These are phyloP conservation scores for Candida loeiensis DNA, from an alignment of 805 yeast species.

Conservation along the genomic window DNA sequence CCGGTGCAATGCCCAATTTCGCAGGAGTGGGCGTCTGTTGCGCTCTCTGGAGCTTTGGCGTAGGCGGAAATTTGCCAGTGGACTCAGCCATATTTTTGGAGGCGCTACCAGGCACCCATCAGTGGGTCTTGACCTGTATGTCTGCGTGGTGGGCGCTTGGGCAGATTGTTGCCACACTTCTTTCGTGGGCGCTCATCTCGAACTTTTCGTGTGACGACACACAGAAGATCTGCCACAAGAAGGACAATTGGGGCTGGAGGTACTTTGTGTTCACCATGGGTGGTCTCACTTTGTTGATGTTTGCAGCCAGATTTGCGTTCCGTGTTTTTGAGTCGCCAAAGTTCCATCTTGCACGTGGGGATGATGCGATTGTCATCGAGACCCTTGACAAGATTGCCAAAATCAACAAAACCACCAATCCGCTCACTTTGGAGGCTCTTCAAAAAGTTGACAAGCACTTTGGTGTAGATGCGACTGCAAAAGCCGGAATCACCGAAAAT, in stretches of 20 bases:
- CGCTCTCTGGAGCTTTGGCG: slow-evolving; percentile 27
- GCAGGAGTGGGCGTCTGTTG: slow-evolving; percentile 20
- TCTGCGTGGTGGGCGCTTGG: slow-evolving; percentile 55
- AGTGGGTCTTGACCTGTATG: slow-evolving; percentile 24
- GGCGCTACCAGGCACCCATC: slow-evolving; percentile 21
- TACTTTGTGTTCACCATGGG: slow-evolving; percentile 48
- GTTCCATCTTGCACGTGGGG: slow-evolving; percentile 49
- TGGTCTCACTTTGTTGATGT: slow-evolving; percentile 43
- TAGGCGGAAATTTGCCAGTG: slow-evolving; percentile 25
- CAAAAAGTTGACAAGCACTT: slow-evolving; percentile 37
- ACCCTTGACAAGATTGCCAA: slow-evolving; percentile 43
- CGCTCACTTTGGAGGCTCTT: slow-evolving; percentile 47
- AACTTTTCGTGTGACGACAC: slow-evolving; percentile 42
- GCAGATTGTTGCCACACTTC: slow-evolving; percentile 48
- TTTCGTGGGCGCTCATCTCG: slow-evolving; percentile 56
- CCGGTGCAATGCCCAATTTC: slow-evolving; percentile 22
- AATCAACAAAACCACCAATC: slow-evolving; percentile 38
- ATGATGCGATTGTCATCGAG: slow-evolving; percentile 47
- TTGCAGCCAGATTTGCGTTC: slow-evolving; percentile 31
- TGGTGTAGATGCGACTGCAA: slow-evolving; percentile 11
- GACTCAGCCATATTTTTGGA: slow-evolving; percentile 26
- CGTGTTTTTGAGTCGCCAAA: slow-evolving; percentile 54
- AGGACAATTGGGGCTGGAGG: slow-evolving; percentile 58
- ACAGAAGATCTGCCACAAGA: slow-evolving; percentile 35
- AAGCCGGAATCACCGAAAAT: slow-evolving; percentile 16